Evolutionary conservation across 345 rosid species (phyloP).

Genomic region (Orychophragmus violaceus): DNA sequence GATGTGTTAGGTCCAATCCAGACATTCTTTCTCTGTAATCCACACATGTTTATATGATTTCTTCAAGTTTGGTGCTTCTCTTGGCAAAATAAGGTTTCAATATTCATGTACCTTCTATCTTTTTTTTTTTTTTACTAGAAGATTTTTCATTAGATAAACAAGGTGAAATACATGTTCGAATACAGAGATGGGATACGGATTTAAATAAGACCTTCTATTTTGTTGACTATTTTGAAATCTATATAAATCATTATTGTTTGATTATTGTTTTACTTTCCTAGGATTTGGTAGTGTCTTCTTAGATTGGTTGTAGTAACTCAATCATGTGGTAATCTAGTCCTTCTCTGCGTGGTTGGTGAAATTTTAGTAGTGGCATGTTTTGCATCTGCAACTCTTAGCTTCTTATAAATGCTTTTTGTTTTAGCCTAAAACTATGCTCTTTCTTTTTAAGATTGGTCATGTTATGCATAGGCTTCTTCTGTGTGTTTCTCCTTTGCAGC

Average conservation of each 20-base stretch:
- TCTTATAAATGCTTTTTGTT: not conserved
- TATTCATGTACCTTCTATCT: not conserved
- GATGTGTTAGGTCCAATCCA: no score
- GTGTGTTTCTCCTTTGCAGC: conserved; percentile 51
- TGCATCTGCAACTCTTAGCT: not conserved
- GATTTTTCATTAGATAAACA: no score
- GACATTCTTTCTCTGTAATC: not conserved
- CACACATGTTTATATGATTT: not conserved
- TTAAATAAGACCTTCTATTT: no score
- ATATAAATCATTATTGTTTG: not conserved
- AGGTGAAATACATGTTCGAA: no score
- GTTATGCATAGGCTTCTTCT: conserved; percentile 38
- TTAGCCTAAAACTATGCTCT: not conserved
- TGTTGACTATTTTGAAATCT: not conserved
- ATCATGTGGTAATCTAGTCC: not conserved
- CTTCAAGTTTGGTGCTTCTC: not conserved
- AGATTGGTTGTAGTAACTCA: not conserved
- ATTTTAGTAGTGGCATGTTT: no score
- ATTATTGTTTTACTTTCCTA: no score
- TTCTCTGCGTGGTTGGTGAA: not conserved
- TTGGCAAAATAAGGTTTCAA: not conserved
- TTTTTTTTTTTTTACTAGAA: no score
- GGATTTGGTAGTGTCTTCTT: not conserved
- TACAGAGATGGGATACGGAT: no score
- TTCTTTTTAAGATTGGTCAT: not conserved